A percentile compares a stretch with the other conserved stretches of the same genome.
Evolutionary conservation across 148 eudicot genomes (phyloP).

Genomic region (Nepenthes gracilis): DNA sequence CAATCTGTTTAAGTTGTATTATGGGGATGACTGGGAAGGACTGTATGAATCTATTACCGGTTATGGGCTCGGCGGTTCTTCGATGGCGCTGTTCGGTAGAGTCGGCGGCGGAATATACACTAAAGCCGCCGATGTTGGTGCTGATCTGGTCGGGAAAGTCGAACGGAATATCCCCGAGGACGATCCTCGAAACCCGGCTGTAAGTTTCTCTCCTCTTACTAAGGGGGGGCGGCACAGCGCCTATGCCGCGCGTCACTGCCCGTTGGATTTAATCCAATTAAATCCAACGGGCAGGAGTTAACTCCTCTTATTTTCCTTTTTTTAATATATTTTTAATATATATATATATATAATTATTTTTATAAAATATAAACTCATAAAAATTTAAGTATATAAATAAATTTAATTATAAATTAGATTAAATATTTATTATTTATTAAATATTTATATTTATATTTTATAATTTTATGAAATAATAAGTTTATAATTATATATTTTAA

Average conservation of each 20-base stretch:
- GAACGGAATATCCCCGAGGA: constrained; percentile 88
- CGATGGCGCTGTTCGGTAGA: constrained; percentile 85
- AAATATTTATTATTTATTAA: too few relatives aligned
- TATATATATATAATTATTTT: too few relatives aligned
- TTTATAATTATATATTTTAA: too few relatives aligned
- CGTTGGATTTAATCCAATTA: neutral
- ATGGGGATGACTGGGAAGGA: constrained; percentile 67
- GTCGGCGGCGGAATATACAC: constrained; percentile 91
- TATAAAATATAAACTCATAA: too few relatives aligned
- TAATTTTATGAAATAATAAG: too few relatives aligned
- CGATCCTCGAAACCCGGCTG: constrained; percentile 87
- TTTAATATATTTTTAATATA: too few relatives aligned
- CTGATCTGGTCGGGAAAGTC: constrained; percentile 87
- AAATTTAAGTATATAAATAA: too few relatives aligned
- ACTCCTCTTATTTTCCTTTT: too few relatives aligned
- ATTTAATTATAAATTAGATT: too few relatives aligned
- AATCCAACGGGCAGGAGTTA: neutral
- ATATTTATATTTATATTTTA: too few relatives aligned
- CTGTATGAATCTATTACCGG: constrained; percentile 76
- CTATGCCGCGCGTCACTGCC: neutral
- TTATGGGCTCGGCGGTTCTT: constrained; percentile 89
- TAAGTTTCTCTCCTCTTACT: constrained; percentile 17
- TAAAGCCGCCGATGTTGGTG: constrained; percentile 92
- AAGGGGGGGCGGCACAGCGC: neutral
- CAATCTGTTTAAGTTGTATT: constrained; percentile 56